These are phyloP conservation scores for Mucor sp. DNA, from an alignment of 371 early-diverging fungal species.

Conservation along the genomic window DNA sequence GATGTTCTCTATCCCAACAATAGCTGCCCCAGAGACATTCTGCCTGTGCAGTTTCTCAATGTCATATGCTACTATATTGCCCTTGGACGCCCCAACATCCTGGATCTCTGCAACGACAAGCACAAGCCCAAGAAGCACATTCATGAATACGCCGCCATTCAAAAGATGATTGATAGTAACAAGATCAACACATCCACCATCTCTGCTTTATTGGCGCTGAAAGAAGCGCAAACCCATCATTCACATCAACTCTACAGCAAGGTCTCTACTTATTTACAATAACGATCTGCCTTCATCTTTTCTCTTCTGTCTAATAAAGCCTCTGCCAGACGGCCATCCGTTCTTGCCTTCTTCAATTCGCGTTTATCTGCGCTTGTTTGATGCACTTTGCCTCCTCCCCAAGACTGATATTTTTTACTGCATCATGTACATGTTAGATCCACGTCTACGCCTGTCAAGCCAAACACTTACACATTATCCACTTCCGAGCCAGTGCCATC, in stretches of 20 bases:
- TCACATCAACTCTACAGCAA: background rate
- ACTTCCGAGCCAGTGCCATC: slow-evolving; percentile 28
- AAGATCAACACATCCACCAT: background rate
- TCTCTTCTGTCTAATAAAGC: slow-evolving; percentile 79
- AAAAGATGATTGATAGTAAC: background rate
- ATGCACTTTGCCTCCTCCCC: slow-evolving; percentile 57
- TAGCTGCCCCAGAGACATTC: slow-evolving; percentile 3
- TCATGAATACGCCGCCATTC: background rate
- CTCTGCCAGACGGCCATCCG: slow-evolving; percentile 77
- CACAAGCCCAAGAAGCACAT: background rate
- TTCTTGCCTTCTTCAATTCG: slow-evolving; percentile 65
- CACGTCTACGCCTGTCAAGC: background rate
- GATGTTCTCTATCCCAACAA: slow-evolving; percentile 12
- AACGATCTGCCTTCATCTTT: slow-evolving; percentile 83
- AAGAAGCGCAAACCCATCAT: slow-evolving; percentile 4
- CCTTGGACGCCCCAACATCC: slow-evolving; percentile 1
- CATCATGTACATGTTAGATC: background rate
- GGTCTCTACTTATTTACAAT: slow-evolving; percentile 68
- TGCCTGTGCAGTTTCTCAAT: slow-evolving; percentile 14
- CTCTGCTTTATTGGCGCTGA: slow-evolving; percentile 1
- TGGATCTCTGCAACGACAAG: background rate
- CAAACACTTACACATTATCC: slow-evolving; percentile 42
- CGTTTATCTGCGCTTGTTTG: slow-evolving; percentile 49
- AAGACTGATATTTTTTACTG: slow-evolving; percentile 29
- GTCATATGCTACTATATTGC: slow-evolving; percentile 13